Percentiles rank a stretch among this genome's conserved stretches.
These are phyloP conservation scores for Kodamaea anthophila DNA, from an alignment of 1,139 yeast genomes.

Conservation along the genomic window DNA sequence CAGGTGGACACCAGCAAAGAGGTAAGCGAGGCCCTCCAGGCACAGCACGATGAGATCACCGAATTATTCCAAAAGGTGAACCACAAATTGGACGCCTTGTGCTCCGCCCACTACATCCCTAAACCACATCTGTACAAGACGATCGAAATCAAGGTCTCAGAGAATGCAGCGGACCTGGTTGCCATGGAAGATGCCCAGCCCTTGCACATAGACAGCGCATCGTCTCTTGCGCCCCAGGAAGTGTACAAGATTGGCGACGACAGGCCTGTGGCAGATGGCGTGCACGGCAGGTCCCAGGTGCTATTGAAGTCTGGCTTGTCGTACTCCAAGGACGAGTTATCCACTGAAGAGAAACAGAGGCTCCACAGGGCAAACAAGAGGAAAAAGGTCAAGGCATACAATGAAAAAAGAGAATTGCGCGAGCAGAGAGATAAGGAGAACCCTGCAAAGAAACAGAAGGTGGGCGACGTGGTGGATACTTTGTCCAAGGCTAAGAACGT, in stretches of 20 bases:
- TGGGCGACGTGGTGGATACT: slow-evolving; percentile 64
- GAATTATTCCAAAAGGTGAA: slow-evolving; percentile 57
- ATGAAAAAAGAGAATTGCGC: slow-evolving; percentile 28
- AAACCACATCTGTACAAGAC: slow-evolving; percentile 73
- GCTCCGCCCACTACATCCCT: slow-evolving; percentile 92
- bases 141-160: slow-evolving; percentile 66
- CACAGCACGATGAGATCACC: slow-evolving; percentile 73
- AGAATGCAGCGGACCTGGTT: slow-evolving; percentile 51
- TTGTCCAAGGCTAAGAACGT: slow-evolving; percentile 70
- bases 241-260: slow-evolving; percentile 59
- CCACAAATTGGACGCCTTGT: slow-evolving; percentile 76
- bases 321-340: slow-evolving; percentile 76
- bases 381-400: slow-evolving; percentile 56
- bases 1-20: slow-evolving; percentile 38
- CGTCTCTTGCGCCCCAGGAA: slow-evolving; percentile 94
- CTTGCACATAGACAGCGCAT: slow-evolving; percentile 63
- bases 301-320: slow-evolving; percentile 75
- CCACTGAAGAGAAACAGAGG: slow-evolving; percentile 81
- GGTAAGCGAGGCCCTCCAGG: slow-evolving; percentile 55
- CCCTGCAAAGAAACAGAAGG: slow-evolving; percentile 46
- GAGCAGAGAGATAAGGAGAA: slow-evolving; percentile 21
- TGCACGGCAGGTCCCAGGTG: slow-evolving; percentile 46
- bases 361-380: slow-evolving; percentile 83
- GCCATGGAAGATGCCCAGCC: slow-evolving; percentile 98
- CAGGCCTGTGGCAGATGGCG: slow-evolving; percentile 41